A percentile compares a stretch with the other conserved stretches of the same genome.
Conservation (phyloP, 371 early-diverging fungal genomes). For the Mucor plumbeus region DNA sequence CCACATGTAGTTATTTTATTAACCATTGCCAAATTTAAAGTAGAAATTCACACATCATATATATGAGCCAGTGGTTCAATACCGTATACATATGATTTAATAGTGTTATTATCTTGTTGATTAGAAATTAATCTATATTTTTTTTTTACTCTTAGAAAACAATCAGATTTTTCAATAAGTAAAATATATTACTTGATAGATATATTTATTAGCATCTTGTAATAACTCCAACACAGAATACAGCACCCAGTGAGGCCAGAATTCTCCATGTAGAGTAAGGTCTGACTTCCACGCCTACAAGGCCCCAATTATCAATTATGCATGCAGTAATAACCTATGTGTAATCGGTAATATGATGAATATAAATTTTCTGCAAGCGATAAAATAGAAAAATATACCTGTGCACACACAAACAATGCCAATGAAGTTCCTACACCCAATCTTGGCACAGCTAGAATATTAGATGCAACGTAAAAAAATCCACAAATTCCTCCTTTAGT, state of each 20-base stretch:
- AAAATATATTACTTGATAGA: too few relatives aligned
- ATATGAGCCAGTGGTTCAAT: neutral
- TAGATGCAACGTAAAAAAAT: slow-evolving; percentile 33
- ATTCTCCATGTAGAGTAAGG: slow-evolving; percentile 57
- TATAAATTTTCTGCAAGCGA: neutral
- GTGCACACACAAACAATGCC: slow-evolving; percentile 42
- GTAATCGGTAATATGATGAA: neutral
- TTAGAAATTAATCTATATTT: too few relatives aligned
- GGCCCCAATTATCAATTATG: slow-evolving; percentile 51
- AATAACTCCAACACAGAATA: slow-evolving; percentile 52
- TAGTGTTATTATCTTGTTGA: too few relatives aligned
- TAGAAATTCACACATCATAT: neutral
- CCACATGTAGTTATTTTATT: too few relatives aligned
- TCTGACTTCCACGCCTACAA: slow-evolving; percentile 45
- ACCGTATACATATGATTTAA: neutral
- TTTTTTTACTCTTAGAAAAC: too few relatives aligned
- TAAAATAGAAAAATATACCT: slow-evolving; percentile 16
- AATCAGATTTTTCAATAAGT: too few relatives aligned
- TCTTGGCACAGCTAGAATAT: slow-evolving; percentile 35
- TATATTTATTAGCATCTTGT: slow-evolving; percentile 25
- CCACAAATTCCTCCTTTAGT: slow-evolving; percentile 35
- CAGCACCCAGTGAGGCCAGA: slow-evolving; percentile 54
- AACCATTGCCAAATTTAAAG: too few relatives aligned
- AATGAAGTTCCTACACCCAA: slow-evolving; percentile 41
- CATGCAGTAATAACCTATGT: slow-evolving; percentile 47